Evolutionary conservation across 805 yeast species (phyloP), one percentile per base, ranked within the genome.

Genomic region (Kazachstania taianensis): DNA sequence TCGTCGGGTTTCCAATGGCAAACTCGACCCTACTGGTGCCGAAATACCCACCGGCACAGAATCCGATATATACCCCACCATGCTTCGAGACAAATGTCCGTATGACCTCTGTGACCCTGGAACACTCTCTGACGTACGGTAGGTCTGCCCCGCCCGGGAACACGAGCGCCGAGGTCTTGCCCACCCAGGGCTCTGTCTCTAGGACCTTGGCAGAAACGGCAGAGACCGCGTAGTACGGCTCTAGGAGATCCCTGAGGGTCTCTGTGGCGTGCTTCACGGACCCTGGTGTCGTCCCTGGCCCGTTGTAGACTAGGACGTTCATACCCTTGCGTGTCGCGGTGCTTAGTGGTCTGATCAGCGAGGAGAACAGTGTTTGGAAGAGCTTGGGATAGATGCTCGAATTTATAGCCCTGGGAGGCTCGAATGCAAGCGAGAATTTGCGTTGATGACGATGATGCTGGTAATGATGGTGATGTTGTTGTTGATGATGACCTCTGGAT

Each of bases 101-200:
- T 26, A 66, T 63, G 7, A 61, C 49, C 48, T 79, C 82, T 0
- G 86, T 84, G 2, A 58, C 60, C 1, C 94, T 89, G 49, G 80
- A 77, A 43, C 94, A 69, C 4, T 70, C 73, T 35, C 68, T 65
- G 43, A 94, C 83, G 45, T 79, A 74, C 0, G 96, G 96, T 34
- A 85, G 62, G 54, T 92, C 98, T 1, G 97, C 96, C 6, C 99
- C 99, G 4, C 98, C 99, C 0, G 98, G 99, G 19, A 92, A 57
- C 1, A 86, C 94, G 29, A 92, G 53, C 43, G 83, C 63, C 0
- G 94, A 65, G 0, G 96, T 82, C 49, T 82, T 82, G 6, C 72
- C 49, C 43, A 70, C 69, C 99, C 98, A 92, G 0, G 98, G 96
- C 49, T 92, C 96, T 17, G 73, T 69, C 35, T 70, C 58, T 14